A percentile compares a stretch with the other conserved stretches of the same genome.
phyloP scores from a whole-genome alignment of 225 moss, liverwort and hornwort species.

The Sphagnum contortum region DNA sequence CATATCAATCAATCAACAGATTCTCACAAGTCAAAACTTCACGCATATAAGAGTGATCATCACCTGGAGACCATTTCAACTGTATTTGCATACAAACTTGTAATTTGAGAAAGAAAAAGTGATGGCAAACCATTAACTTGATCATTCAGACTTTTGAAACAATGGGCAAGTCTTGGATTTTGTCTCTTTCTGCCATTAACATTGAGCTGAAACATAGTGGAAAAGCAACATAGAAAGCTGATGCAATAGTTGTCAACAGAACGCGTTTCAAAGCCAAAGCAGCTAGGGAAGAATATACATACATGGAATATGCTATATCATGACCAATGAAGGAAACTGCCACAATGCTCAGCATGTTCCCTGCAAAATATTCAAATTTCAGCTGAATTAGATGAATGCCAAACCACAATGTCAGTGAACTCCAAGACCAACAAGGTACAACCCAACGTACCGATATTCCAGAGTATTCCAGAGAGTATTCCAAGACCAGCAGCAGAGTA shows the following conservation, averaged over 20 bases:
- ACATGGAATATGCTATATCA: conserved; percentile 61
- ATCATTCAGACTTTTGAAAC: background rate
- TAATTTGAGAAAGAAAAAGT: background rate
- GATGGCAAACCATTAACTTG: background rate
- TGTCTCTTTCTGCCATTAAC: background rate
- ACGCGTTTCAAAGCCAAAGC: background rate
- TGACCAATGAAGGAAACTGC: conserved; percentile 55
- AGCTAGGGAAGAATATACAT: conserved; percentile 12
- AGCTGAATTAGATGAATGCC: no score
- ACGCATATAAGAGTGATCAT: no score
- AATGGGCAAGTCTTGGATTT: background rate
- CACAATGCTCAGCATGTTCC: conserved; percentile 51
- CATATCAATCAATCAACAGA: background rate
- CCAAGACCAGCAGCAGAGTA: conserved; percentile 48
- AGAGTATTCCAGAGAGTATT: conserved; percentile 55
- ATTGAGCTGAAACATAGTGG: background rate
- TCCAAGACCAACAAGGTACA: background rate
- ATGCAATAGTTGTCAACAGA: background rate
- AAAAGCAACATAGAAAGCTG: background rate
- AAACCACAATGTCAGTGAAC: background rate
- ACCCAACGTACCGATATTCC: conserved; percentile 53
- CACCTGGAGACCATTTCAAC: background rate
- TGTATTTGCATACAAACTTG: background rate
- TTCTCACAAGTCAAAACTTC: background rate
- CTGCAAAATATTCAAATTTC: conserved; percentile 15